Evolutionary conservation across 176 grass and related monocot species (phyloP), one percentile per base, ranked within the genome.

Genomic region (Zea luxurians): DNA sequence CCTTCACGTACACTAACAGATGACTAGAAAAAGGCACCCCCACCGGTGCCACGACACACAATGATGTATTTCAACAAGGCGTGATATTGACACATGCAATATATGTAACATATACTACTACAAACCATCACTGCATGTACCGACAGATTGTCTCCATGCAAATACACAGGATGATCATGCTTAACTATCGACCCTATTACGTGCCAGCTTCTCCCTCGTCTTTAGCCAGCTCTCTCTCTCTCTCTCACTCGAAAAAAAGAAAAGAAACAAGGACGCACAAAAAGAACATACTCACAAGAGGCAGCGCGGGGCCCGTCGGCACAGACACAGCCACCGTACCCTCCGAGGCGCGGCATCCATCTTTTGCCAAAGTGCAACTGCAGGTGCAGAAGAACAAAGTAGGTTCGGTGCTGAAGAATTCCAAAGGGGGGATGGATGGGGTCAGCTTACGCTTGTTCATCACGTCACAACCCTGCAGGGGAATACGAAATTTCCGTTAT

Each of bases 111-210:
- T 68, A 89, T 18, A 77, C 88, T 90, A 90, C 82, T 90, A 90
- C 82, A 93, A 95, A 96, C 86, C 89, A 96, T 96, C 92, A 52
- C 92, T 92, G 66, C 83, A 96, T 92, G 92, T 96, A 96, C 89
- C 70, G 61, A 85, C 83, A 89, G 85, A 82, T 92, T 91, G 71
- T 52, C 74, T 92, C 75, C 89, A 87, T 92, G 84, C 76, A 83
- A 91, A 96, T 92, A 95, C 92, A 95, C 83, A 89, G 92, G 92
- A 96, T 96, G 92, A 87, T 89, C 89, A 88, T 89, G 82, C 27
- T 75, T 87, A 80, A 91, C 84, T 60, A 60, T 27, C 77, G 66
- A 69, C 48, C 66, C 66, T 57, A 76, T 47, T 73, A 66, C 78
- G 44, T 80, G 37, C 83, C 48, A 52, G 76, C 76, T 81, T 78